Evolutionary conservation across 2,329 filamentous ascomycete species (phyloP), one percentile per base, ranked within the genome.

Genomic region (Lasiodiplodia sp.): DNA sequence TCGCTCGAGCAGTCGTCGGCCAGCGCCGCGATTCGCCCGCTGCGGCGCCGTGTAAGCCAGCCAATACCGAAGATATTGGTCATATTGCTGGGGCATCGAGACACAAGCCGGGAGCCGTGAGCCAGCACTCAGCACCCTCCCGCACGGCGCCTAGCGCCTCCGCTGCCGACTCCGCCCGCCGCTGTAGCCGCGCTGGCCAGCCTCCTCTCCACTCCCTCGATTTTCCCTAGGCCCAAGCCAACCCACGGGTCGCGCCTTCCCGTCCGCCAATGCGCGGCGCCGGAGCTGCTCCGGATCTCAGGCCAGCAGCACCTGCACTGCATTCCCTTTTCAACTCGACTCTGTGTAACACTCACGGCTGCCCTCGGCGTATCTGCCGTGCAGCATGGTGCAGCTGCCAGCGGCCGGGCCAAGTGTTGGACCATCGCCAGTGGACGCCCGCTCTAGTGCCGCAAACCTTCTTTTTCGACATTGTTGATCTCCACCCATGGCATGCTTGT

Each of bases 401-500:
- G 56, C 18, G 18, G 56, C 21, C 34, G 21, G 37, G n/a, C 34
- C 21, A 60, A 60, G 56, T 25, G 49, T 6, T 18, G 49, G 49
- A 44, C 18, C 44, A n/a, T 11, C 52, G 7, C 16, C 40, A 18
- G 62, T 38, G 18, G 21, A n/a, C 23, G 49, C 51, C 38, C 31
- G 31, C 31, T 34, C 31, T 34, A 34, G 31, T 34, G 31, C 31
- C 37, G 16, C 44, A 25, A 65, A 65, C 49, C 63, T 56, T 56
- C 63, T 55, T 64, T 52, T 64, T 31, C 28, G 34, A 37, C 10
- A 11, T 10, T 37, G 58, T 34, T 51, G 47, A 64, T 62, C 56
- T 44, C 37, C 37, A 18, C 18, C 57, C 57, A 49, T 53, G 62
- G 47, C 62, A 65, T 52, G 60, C 60, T 64, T 47, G 60, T 64